Base-by-base conservation (phyloP, 2,329 filamentous ascomycete genomes). In the Aureobasidium mangrovei region DNA sequence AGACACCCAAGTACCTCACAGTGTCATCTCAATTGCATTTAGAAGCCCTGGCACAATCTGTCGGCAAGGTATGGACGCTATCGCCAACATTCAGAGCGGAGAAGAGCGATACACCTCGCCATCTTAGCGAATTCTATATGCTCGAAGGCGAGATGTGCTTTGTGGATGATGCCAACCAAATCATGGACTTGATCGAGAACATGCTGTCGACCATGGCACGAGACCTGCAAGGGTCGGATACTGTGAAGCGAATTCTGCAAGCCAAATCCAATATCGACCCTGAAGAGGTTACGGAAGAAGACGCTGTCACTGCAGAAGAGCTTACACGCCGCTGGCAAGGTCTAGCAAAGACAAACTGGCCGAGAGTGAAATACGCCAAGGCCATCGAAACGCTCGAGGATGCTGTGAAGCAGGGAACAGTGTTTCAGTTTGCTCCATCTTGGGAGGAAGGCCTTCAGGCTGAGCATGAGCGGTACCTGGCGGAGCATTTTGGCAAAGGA, bases 61-160 rank as follows among this genome's bases (percentile, higher is more conserved):
- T 96, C 31, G 88, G 88, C 38, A 88, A 86, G 62, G 93, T 97
- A 6, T 98, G 93, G 91, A 87, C 91, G 1, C 73, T 98, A 8
- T 93, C 91, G 4, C 93, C 93, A 2, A 94, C 90, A 0, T 98
- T 98, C 66, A 83, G 93, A 36, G 93, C 93, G 3, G 93, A 96
- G 69, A 84, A 84, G 66, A 96, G 90, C 70, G 91, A 97, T 65
- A 97, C 93, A 0, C 84, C 90, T 4, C 83, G 93, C 29, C 93
- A 98, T 70, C 76, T 98, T 58, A 95, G 89, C 73, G 93, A 98
- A 66, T 97, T 98, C 65, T 97, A 97, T 72, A 97, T 98, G 93
- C 80, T 98, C 2, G 93, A 98, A 70, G 91, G 85, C 12, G 93
- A 98, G 69, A 75, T 91, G 67, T 85, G 83, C 63, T 95, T 95